Conservation (phyloP, 169 alveolate genomes). For the Plasmodium relictum region DNA sequence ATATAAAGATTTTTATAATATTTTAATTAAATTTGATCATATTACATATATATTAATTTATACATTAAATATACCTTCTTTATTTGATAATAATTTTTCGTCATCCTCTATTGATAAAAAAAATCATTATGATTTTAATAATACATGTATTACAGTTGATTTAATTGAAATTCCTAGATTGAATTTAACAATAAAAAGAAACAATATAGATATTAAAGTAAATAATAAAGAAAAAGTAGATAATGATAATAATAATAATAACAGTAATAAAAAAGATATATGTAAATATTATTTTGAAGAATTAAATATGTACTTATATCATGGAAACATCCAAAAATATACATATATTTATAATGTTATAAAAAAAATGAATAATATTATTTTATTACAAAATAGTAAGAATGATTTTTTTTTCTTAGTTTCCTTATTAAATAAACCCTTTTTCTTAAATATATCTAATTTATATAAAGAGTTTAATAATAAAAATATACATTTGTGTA, state of each 20-base stretch:
- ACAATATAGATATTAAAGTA: constrained; percentile 35
- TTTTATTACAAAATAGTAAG: constrained; percentile 64
- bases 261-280: constrained; percentile 13
- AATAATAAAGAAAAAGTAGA: not conserved
- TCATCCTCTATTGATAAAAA: not conserved
- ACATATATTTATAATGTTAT: constrained; percentile 68
- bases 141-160: constrained; percentile 24
- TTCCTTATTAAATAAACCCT: constrained; percentile 69
- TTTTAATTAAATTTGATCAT: constrained; percentile 64
- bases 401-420: constrained; percentile 74
- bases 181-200: constrained; percentile 49
- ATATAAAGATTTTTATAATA: constrained; percentile 58
- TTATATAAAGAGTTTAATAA: constrained; percentile 76
- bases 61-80: constrained; percentile 38
- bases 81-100: constrained; percentile 12
- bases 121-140: not conserved
- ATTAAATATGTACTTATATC: constrained; percentile 58
- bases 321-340: constrained; percentile 68
- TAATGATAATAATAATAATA: not conserved
- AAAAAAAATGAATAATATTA: constrained; percentile 73
- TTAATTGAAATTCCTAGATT: constrained; percentile 66
- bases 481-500: constrained; percentile 71
- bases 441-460: constrained; percentile 67
- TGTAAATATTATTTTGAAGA: constrained; percentile 73
- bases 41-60: constrained; percentile 65